Conservation (phyloP, 2,329 filamentous ascomycete genomes). For the Talaromyces funiculosus region DNA sequence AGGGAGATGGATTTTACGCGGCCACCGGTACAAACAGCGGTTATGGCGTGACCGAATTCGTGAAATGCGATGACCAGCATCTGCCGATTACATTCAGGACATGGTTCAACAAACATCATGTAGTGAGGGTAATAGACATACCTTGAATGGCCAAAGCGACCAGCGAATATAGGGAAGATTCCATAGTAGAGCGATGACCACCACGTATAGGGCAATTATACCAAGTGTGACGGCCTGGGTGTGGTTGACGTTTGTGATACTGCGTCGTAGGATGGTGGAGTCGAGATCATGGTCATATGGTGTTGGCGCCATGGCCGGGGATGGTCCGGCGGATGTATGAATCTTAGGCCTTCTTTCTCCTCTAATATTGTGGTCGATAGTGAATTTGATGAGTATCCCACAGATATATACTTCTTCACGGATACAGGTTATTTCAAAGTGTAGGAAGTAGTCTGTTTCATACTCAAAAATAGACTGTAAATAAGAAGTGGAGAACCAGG, state of each 20-base stretch:
- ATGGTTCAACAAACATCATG: too few species aligned
- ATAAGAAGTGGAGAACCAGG: neutral
- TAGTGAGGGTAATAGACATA: slow-evolving; percentile 28
- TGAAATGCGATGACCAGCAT: slow-evolving; percentile 82
- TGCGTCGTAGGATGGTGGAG: slow-evolving; percentile 42
- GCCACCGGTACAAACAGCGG: slow-evolving; percentile 66
- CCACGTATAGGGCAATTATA: slow-evolving; percentile 65
- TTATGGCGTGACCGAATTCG: slow-evolving; percentile 70
- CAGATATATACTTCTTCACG: neutral
- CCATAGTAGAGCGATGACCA: slow-evolving; percentile 71
- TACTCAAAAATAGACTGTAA: neutral
- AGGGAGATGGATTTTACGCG: slow-evolving; percentile 68
- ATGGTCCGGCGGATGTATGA: neutral
- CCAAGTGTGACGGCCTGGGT: slow-evolving; percentile 67
- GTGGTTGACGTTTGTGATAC: slow-evolving; percentile 54
- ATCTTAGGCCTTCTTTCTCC: neutral
- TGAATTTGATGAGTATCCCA: neutral
- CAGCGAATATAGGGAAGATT: slow-evolving; percentile 71
- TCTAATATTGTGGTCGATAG: neutral
- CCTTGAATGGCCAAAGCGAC: slow-evolving; percentile 76
- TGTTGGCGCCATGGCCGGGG: slow-evolving; percentile 9
- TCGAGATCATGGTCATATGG: neutral
- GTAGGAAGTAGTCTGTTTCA: neutral
- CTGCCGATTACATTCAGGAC: too few species aligned
- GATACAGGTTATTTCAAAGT: neutral